Evolutionary conservation across 768 basidiomycete genomes (phyloP), one percentile per base, ranked within the genome.

Genomic region (Pleurotus giganteus): DNA sequence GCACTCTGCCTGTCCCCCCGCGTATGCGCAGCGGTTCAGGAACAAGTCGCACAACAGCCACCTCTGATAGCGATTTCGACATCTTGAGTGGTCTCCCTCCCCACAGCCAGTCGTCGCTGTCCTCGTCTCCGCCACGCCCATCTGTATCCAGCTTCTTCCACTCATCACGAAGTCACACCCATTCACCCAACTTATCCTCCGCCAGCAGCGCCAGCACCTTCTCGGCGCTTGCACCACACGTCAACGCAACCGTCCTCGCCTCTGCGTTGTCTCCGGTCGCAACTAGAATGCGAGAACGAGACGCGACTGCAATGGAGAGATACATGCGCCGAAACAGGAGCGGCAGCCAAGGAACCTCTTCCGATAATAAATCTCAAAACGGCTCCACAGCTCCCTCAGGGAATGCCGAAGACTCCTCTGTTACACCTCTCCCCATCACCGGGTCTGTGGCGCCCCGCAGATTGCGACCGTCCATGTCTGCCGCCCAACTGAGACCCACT

Each of bases 301-400:
- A 94, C 65, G 91, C 91, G 17, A 88, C 88, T 65, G 92, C 91
- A 32, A 90, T 89, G 77, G 90, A 91, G 67, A 89, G 91, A 63
- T 94, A 91, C 65, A 76, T 91, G 66, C 77, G 81, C 57, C 81
- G 91, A 54, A 89, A 89, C 73, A 82, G 91, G 54, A 93, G 90
- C 65, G 91, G 88, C 47, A 91, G 89, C 62, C 84, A 78, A 53
- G 84, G 82, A 41, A 86, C 85, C 23, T 77, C 86, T 17, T 89
- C 88, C 1, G 88, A 90, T 61, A 83, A 78, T 59, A 82, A 74
- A 66, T 88, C 86, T 5, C 81, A 83, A 63, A 82, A 80, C 64
- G 82, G 80, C 21, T 75, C 74, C 34, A 17, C 37, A 21, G 49
- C 31, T 9, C 31, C 31, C 15, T 47, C 46, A n/a, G 28, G 24